A percentile compares a stretch with the other conserved stretches of the same genome.
Conservation (phyloP, 225 moss, liverwort and hornwort species). For the Pseudisothecium myosuroides region DNA sequence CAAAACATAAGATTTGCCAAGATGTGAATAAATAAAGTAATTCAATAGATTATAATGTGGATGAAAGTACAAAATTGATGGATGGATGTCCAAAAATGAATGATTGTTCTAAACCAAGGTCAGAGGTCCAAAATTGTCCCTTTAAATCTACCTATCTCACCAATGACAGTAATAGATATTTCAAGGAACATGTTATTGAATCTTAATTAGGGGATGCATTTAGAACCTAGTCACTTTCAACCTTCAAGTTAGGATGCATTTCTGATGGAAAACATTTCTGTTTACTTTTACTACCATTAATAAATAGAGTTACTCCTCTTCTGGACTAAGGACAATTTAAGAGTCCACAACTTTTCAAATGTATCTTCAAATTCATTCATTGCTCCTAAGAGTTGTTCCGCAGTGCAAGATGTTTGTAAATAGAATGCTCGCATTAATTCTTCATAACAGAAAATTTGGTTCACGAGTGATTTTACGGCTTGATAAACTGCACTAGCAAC, state of each 20-base stretch:
- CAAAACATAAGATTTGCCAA: neutral
- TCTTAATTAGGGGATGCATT: too few relatives aligned
- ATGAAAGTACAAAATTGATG: neutral
- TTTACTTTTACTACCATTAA: too few relatives aligned
- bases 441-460: rapidly evolving
- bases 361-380: neutral
- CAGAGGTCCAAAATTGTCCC: too few relatives aligned
- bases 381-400: neutral
- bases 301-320: neutral
- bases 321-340: neutral
- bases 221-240: too few relatives aligned
- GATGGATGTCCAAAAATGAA: neutral
- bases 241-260: too few relatives aligned
- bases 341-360: neutral
- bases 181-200: too few relatives aligned
- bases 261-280: too few relatives aligned
- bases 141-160: too few relatives aligned
- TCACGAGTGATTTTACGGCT: rapidly evolving
- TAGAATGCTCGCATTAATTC: neutral
- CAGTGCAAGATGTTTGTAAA: rapidly evolving
- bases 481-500: neutral
- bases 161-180: too few relatives aligned
- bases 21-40: neutral
- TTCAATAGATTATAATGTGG: neutral
- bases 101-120: neutral